phyloP scores from a whole-genome alignment of 495 filamentous ascomycete genomes.

The Filosporella fistucella region DNA sequence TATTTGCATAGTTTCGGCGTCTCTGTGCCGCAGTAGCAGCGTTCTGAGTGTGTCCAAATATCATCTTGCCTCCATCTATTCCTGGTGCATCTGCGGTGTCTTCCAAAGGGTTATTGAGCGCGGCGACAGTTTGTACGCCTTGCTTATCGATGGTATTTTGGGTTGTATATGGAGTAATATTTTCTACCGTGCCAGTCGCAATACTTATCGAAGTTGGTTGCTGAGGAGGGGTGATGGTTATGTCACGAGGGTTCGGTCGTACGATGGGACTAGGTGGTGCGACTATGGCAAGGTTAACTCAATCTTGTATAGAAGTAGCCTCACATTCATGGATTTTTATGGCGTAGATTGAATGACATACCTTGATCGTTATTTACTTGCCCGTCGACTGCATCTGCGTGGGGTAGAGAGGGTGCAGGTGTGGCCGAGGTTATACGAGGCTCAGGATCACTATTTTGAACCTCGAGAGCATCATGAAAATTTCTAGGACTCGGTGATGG shows the following conservation, averaged over 20 bases:
- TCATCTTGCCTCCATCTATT: conserved; percentile 13
- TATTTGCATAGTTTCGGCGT: conserved; percentile 18
- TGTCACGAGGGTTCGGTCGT: conserved; percentile 12
- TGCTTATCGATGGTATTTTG: no score
- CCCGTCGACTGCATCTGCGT: conserved; percentile 1
- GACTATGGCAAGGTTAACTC: conserved; percentile 8
- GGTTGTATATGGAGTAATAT: background rate
- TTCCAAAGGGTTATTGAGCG: conserved; percentile 10
- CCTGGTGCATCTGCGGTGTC: background rate
- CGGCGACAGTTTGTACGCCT: background rate
- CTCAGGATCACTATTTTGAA: background rate
- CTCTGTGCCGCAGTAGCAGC: conserved; percentile 14
- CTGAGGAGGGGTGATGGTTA: conserved; percentile 1
- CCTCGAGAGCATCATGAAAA: background rate
- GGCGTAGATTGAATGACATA: conserved; percentile 5
- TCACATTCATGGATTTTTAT: background rate
- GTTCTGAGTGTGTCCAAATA: conserved; percentile 8
- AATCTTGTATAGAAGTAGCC: conserved; percentile 4
- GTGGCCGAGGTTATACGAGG: conserved; percentile 5
- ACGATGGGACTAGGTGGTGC: conserved; percentile 4
- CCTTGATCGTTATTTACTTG: conserved; percentile 1
- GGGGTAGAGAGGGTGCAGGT: background rate
- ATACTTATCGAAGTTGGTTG: background rate
- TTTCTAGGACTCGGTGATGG: background rate
- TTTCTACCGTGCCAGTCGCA: background rate